phyloP scores from a whole-genome alignment of 768 basidiomycete genomes.

The Melanogaster broomeanus region DNA sequence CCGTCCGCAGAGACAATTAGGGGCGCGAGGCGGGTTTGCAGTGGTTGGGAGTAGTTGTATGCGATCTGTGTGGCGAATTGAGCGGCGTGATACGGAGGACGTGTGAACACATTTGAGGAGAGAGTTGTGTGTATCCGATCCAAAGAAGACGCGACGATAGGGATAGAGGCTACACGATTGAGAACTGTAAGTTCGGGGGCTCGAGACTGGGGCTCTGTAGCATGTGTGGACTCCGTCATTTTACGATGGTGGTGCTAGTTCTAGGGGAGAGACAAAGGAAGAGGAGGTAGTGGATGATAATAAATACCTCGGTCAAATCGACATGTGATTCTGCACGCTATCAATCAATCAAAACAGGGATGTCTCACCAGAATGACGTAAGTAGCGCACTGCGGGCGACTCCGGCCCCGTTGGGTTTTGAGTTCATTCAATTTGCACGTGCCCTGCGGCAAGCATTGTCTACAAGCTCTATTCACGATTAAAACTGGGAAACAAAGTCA shows the following conservation, averaged over 20 bases:
- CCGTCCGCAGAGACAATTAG: constrained; percentile 63
- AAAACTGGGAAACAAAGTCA: no score
- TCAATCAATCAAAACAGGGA: constrained; percentile 7
- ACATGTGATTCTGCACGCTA: constrained; percentile 25
- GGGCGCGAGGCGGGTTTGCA: constrained; percentile 67
- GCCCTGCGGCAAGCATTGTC: no score
- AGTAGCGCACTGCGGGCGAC: no score
- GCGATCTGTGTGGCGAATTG: constrained; percentile 60
- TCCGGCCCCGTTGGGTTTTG: no score
- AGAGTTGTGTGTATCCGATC: constrained; percentile 61
- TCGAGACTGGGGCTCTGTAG: constrained; percentile 25
- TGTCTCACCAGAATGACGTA: no score
- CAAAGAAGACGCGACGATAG: constrained; percentile 66
- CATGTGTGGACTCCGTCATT: constrained; percentile 46
- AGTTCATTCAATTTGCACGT: no score
- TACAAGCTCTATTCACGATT: no score
- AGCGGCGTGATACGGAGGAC: constrained; percentile 65
- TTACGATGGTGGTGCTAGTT: not conserved
- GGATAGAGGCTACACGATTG: constrained; percentile 68
- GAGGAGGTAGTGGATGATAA: constrained; percentile 17
- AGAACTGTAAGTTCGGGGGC: constrained; percentile 62
- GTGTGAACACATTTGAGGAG: constrained; percentile 58
- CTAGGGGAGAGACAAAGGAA: constrained; percentile 1
- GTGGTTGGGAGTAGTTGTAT: constrained; percentile 62
- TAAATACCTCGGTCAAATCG: constrained; percentile 20